Evolutionary conservation across 2,329 filamentous ascomycete species (phyloP).

Genomic region (Phialophora verrucosa): DNA sequence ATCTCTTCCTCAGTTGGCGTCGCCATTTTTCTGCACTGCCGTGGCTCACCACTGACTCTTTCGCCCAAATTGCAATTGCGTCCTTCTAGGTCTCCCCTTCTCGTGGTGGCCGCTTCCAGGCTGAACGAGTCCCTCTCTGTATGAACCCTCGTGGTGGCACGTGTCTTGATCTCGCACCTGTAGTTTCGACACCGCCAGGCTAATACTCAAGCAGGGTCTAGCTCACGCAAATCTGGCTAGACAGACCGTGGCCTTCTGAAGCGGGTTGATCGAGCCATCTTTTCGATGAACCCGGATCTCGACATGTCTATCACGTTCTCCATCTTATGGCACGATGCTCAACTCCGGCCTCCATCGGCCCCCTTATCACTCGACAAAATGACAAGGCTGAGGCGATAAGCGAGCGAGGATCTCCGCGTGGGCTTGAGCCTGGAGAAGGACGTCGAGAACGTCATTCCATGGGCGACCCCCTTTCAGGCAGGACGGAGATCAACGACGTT

Average conservation of each 20-base stretch:
- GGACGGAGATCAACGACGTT: conserved; percentile 10
- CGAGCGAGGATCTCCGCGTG: conserved; percentile 7
- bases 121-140: neutral
- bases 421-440: conserved; percentile 4
- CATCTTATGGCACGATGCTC: neutral
- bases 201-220: neutral
- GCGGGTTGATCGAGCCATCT: neutral
- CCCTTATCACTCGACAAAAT: neutral
- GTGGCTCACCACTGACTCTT: neutral
- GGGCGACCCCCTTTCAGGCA: neutral
- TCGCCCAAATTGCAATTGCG: neutral
- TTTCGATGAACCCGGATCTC: neutral
- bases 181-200: neutral
- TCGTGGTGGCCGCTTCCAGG: neutral
- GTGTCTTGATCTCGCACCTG: neutral
- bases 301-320: neutral
- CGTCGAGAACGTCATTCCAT: neutral
- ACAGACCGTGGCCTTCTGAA: neutral
- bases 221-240: neutral
- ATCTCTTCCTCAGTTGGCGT: conserved; percentile 8
- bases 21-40: neutral
- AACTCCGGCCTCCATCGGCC: neutral
- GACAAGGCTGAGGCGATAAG: conserved; percentile 4
- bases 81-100: neutral
- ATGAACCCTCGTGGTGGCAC: neutral